phyloP scores from a whole-genome alignment of 176 grass and related monocot genomes.

The Eragrostis nindensis region DNA sequence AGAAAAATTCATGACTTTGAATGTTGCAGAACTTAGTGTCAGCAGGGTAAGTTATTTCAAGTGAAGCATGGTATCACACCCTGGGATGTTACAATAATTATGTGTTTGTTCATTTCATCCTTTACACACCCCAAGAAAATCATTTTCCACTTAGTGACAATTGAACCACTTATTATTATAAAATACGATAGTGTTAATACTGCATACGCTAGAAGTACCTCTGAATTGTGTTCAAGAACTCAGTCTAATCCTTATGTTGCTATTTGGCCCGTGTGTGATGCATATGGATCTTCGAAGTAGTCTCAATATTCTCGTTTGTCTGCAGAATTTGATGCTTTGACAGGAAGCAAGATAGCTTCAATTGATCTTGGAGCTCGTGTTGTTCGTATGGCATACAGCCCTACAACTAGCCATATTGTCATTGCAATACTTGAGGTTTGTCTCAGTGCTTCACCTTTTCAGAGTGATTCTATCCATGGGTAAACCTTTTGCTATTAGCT shows the following conservation, averaged over 20 bases:
- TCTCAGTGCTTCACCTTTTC: slow-evolving; percentile 26
- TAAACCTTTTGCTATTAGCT: slow-evolving; percentile 17
- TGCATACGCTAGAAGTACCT: neutral
- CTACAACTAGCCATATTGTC: slow-evolving; percentile 65
- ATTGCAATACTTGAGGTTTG: slow-evolving; percentile 93
- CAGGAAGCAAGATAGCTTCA: slow-evolving; percentile 90
- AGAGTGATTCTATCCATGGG: slow-evolving; percentile 30
- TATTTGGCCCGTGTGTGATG: slow-evolving; percentile 19
- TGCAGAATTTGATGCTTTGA: slow-evolving; percentile 93
- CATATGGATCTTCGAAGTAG: slow-evolving; percentile 28
- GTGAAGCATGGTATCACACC: neutral
- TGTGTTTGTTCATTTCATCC: neutral
- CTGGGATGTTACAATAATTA: neutral
- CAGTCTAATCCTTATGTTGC: neutral
- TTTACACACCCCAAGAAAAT: neutral
- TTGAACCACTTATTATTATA: slow-evolving; percentile 9
- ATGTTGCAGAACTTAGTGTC: neutral
- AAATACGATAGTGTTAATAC: neutral
- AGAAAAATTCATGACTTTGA: neutral
- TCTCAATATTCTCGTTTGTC: slow-evolving; percentile 32
- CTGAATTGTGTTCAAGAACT: neutral
- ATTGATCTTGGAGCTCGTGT: slow-evolving; percentile 82
- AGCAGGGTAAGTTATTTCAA: neutral
- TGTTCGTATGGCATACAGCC: slow-evolving; percentile 95
- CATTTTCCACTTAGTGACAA: slow-evolving; percentile 13